A percentile compares a stretch with the other conserved stretches of the same genome.
Conservation (phyloP, 768 basidiomycete species). For the Wakefieldia striispora region DNA sequence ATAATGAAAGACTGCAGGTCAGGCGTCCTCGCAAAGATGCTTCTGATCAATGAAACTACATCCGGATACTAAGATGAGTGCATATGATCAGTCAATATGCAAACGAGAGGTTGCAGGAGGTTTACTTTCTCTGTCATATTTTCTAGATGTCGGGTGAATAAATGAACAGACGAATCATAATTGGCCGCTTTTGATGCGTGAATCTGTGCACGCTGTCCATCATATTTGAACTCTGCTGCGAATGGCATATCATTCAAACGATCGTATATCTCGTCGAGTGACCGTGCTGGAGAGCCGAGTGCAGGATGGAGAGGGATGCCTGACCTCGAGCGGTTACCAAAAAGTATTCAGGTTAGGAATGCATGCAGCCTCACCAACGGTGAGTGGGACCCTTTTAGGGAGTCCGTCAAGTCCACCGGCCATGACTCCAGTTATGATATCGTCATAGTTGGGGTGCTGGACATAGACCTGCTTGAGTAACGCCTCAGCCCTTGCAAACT, state of each 20-base stretch:
- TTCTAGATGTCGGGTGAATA: slow-evolving; percentile 89
- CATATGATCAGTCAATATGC: slow-evolving; percentile 10
- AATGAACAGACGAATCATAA: slow-evolving; percentile 42
- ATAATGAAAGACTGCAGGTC: slow-evolving; percentile 65
- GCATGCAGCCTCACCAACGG: slow-evolving; percentile 54
- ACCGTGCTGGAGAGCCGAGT: slow-evolving; percentile 83
- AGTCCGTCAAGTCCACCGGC: slow-evolving; percentile 61
- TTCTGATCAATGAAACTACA: slow-evolving; percentile 55
- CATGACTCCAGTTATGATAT: slow-evolving; percentile 62
- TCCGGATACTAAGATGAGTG: slow-evolving; percentile 69
- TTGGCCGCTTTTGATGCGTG: slow-evolving; percentile 44
- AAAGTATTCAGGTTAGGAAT: slow-evolving; percentile 5
- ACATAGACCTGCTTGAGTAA: slow-evolving; percentile 71
- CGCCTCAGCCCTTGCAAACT: slow-evolving; percentile 57
- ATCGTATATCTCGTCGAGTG: slow-evolving; percentile 80
- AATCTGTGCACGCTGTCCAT: slow-evolving; percentile 85
- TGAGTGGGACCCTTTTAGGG: slow-evolving; percentile 57
- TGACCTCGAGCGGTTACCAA: slow-evolving; percentile 24
- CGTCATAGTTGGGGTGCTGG: slow-evolving; percentile 72
- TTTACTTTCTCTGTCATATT: slow-evolving; percentile 86
- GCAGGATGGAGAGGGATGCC: slow-evolving; percentile 85
- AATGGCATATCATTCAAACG: slow-evolving; percentile 65
- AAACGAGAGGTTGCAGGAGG: neutral
- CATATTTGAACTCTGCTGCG: slow-evolving; percentile 88
- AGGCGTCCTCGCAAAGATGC: slow-evolving; percentile 44